These are phyloP conservation scores for Diaporthe batatas DNA, from an alignment of 2,329 filamentous ascomycete genomes.

Conservation along the genomic window DNA sequence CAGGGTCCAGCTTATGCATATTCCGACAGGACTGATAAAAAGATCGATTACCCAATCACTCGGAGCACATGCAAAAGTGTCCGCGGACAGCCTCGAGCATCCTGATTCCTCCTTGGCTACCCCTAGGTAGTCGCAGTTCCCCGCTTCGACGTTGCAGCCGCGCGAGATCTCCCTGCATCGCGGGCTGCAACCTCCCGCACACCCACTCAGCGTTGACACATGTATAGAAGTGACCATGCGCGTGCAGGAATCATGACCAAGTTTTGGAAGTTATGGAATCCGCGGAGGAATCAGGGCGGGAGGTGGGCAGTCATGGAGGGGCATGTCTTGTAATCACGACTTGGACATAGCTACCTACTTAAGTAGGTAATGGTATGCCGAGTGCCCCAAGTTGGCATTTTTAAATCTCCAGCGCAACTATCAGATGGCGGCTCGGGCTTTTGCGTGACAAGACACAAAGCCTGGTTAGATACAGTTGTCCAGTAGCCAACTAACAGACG, in stretches of 20 bases:
- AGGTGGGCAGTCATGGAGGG: constrained; percentile 8
- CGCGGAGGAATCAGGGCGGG: constrained; percentile 1
- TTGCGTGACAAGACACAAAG: neutral
- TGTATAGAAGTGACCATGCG: neutral
- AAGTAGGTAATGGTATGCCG: neutral
- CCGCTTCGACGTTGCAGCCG: constrained; percentile 29
- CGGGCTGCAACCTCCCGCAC: neutral
- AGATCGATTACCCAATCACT: neutral
- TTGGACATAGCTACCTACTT: no score
- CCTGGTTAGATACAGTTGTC: neutral
- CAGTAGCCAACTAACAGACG: no score
- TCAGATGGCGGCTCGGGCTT: neutral
- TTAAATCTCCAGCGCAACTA: no score
- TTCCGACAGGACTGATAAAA: neutral
- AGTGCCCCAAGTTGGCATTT: no score
- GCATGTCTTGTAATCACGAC: no score
- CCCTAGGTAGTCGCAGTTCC: neutral
- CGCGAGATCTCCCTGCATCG: neutral
- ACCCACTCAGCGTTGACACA: neutral
- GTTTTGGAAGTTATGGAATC: neutral
- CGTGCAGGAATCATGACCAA: neutral
- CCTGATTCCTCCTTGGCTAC: constrained; percentile 4
- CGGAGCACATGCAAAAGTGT: neutral
- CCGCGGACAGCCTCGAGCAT: constrained; percentile 20
- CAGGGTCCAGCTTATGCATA: neutral